These are phyloP conservation scores for Fusarium foetens DNA, from an alignment of 2,329 filamentous ascomycete genomes.

Conservation along the genomic window DNA sequence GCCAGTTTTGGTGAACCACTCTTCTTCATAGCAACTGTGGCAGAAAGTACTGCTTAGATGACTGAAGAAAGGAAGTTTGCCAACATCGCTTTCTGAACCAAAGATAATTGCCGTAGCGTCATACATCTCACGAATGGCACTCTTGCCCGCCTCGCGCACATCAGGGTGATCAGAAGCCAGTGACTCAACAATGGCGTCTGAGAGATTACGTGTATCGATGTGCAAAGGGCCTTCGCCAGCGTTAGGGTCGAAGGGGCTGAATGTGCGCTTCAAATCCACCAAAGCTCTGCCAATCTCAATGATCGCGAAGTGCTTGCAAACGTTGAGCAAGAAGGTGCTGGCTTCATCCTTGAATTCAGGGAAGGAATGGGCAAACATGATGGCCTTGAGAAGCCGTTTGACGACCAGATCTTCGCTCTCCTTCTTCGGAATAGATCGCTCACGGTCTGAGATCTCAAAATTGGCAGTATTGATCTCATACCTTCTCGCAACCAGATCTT, in stretches of 20 bases:
- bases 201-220: slow-evolving; percentile 86
- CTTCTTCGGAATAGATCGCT: slow-evolving; percentile 88
- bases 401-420: slow-evolving; percentile 82
- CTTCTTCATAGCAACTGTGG: slow-evolving; percentile 95
- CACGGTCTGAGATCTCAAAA: slow-evolving; percentile 79
- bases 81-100: slow-evolving; percentile 75
- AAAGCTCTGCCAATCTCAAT: slow-evolving; percentile 90
- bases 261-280: slow-evolving; percentile 79
- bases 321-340: slow-evolving; percentile 77
- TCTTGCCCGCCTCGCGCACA: slow-evolving; percentile 84
- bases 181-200: slow-evolving; percentile 89
- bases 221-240: slow-evolving; percentile 88
- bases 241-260: slow-evolving; percentile 83
- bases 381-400: slow-evolving; percentile 88
- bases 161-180: slow-evolving; percentile 84
- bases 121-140: slow-evolving; percentile 80
- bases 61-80: slow-evolving; percentile 84
- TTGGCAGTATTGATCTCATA: slow-evolving; percentile 75
- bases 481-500: slow-evolving; percentile 81
- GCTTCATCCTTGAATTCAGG: slow-evolving; percentile 83
- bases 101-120: slow-evolving; percentile 82
- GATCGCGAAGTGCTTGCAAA: slow-evolving; percentile 90
- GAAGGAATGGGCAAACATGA: slow-evolving; percentile 85
- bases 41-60: slow-evolving; percentile 86
- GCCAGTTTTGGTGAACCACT: slow-evolving; percentile 98